phyloP scores from a whole-genome alignment of 1,284 basidiomycete genomes.

The Sporisorium exsertum region DNA sequence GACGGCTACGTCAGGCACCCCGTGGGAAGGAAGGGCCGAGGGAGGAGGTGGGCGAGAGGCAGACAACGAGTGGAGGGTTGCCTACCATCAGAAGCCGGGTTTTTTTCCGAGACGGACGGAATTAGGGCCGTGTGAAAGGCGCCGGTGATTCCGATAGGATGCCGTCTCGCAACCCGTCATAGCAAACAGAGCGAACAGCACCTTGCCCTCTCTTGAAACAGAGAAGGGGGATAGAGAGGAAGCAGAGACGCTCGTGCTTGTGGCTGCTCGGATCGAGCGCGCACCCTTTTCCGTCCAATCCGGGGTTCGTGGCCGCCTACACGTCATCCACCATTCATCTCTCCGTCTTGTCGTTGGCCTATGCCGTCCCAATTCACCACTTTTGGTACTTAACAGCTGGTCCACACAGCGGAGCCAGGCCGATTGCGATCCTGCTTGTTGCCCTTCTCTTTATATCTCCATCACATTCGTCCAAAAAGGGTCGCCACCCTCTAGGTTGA shows the following conservation, averaged over 20 bases:
- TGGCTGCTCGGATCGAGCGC: slow-evolving; percentile 1
- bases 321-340: slow-evolving; percentile 10
- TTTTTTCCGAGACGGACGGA: not conserved
- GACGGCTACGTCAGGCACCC: not conserved
- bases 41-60: no score
- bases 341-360: not conserved
- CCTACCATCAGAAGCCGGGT: not conserved
- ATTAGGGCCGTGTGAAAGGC: slow-evolving; percentile 1
- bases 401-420: not conserved
- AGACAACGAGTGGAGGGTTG: not conserved
- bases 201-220: not conserved
- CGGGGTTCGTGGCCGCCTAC: slow-evolving; percentile 2
- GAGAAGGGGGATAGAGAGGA: not conserved
- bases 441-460: not conserved
- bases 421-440: not conserved
- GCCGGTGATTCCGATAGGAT: slow-evolving; percentile 5
- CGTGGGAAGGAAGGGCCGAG: not conserved
- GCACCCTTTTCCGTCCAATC: slow-evolving; percentile 1
- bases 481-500: slow-evolving; percentile 2
- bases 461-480: not conserved
- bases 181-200: not conserved
- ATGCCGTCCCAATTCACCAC: not conserved
- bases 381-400: not conserved
- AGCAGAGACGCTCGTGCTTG: not conserved
- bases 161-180: not conserved